phyloP scores from a whole-genome alignment of 129 eudicot genomes.

The Gnaphalium uliginosum region DNA sequence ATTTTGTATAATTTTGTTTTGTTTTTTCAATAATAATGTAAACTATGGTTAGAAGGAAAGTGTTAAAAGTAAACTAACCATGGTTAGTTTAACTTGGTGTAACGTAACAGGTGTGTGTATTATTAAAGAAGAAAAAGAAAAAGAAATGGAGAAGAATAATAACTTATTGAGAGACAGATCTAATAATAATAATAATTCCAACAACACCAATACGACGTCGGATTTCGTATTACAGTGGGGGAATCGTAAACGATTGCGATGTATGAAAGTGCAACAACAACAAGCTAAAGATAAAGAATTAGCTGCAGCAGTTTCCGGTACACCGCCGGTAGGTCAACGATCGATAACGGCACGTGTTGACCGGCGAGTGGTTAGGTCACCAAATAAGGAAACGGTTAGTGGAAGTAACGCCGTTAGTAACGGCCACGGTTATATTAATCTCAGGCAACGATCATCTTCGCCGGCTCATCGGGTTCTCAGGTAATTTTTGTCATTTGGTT shows the following conservation, averaged over 20 bases:
- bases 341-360: conserved; percentile 54
- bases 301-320: conserved; percentile 32
- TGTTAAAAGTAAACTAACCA: conserved; percentile 38
- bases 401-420: conserved; percentile 20
- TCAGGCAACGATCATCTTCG: conserved; percentile 58
- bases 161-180: conserved; percentile 37
- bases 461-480: conserved; percentile 61
- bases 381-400: conserved; percentile 36
- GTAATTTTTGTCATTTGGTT: conserved; percentile 24
- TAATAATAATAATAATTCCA: background rate
- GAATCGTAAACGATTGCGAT: conserved; percentile 61
- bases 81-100: conserved; percentile 32
- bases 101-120: conserved; percentile 48
- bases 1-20: background rate
- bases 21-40: background rate
- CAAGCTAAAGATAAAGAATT: conserved; percentile 23
- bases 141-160: conserved; percentile 51
- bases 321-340: conserved; percentile 37
- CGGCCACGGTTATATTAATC: conserved; percentile 53
- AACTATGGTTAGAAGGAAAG: conserved; percentile 30
- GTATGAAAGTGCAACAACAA: conserved; percentile 67
- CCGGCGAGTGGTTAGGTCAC: conserved; percentile 57
- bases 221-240: conserved; percentile 87
- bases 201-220: conserved; percentile 32
- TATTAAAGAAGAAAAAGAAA: conserved; percentile 21